Base-by-base conservation (phyloP, 129 eudicot genomes). In the Pulicaria dysenterica region DNA sequence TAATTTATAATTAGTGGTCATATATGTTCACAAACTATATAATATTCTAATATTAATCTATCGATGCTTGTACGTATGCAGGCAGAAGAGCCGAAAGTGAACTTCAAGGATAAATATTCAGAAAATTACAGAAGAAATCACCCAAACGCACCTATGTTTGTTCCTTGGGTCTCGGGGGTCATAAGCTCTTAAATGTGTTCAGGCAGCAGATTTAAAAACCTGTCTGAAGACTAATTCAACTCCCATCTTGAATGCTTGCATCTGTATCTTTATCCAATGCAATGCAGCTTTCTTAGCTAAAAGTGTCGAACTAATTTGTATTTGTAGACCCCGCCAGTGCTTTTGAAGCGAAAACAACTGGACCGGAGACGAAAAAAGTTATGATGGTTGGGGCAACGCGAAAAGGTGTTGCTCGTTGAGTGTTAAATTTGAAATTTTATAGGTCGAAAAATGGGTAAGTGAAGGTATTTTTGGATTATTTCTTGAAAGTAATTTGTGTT, bases 121-220 rank as follows among this genome's bases (percentile, higher is more conserved):
- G 98, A 94, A 73, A 82, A 80, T 14, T 94, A 86, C 74, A 79
- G 97, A 85, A 80, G 77, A 54, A 70, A 84, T 50, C 97, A 94
- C 70, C 85, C 91, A 38, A 85, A 86, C 40, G 97, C 92, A 10
- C 98, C 98, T 7, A 53, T 88, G 47, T 53, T 84, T 38, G 96
- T 94, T 82, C 98, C 98, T 13, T 94, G 98, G 98, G 92, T 86
- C n/a, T 83, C 98, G 5, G 98, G 98, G 50, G 83, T 94, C 31
- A 85, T 88, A 66, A 78, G 67, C 16, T 78, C 77, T 62, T 78
- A 67, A 75, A 43, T 7, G 7, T 14, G 5, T 15, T 42, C 51
- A 42, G 51, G 69, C 69, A 64, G 49, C 54, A 45, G n/a, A 31
- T 41, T 64, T 10, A 45, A 8, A 0, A 44, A 66, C 24, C 42